A percentile compares a stretch with the other conserved stretches of the same genome.
phyloP scores from a whole-genome alignment of 257 asterid genomes.

The Cynanchum wilfordii region DNA sequence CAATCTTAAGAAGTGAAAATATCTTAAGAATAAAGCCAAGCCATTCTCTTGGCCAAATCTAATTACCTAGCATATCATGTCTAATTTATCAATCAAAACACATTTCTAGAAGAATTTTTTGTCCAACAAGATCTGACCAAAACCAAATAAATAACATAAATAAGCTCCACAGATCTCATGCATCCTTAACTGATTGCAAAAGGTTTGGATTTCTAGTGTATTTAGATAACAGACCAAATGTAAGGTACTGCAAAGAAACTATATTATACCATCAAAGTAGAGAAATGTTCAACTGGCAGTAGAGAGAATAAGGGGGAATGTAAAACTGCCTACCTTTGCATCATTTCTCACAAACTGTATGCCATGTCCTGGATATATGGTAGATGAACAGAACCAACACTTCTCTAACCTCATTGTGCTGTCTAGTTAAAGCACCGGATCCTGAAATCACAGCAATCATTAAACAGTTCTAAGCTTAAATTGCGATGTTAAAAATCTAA shows the following conservation, averaged over 20 bases:
- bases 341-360: conserved; percentile 87
- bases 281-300: background rate
- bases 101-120: background rate
- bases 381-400: conserved; percentile 93
- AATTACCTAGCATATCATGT: background rate
- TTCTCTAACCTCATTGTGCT: conserved; percentile 80
- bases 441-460: conserved; percentile 5
- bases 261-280: background rate
- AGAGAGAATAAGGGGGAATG: too few relatives aligned
- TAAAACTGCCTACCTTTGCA: conserved; percentile 52
- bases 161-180: background rate
- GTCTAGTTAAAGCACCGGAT: background rate
- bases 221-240: background rate
- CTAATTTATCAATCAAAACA: background rate
- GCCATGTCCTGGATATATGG: conserved; percentile 80
- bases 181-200: background rate
- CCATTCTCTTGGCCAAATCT: background rate
- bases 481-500: background rate
- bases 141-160: background rate
- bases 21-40: background rate
- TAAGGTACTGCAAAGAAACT: background rate
- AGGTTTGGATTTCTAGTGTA: background rate
- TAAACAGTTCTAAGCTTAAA: background rate
- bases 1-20: background rate
- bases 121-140: background rate